Percentiles rank a stretch among this genome's conserved stretches.
phyloP scores from a whole-genome alignment of 768 basidiomycete genomes.

The Sistotremastrum niveocremeum region DNA sequence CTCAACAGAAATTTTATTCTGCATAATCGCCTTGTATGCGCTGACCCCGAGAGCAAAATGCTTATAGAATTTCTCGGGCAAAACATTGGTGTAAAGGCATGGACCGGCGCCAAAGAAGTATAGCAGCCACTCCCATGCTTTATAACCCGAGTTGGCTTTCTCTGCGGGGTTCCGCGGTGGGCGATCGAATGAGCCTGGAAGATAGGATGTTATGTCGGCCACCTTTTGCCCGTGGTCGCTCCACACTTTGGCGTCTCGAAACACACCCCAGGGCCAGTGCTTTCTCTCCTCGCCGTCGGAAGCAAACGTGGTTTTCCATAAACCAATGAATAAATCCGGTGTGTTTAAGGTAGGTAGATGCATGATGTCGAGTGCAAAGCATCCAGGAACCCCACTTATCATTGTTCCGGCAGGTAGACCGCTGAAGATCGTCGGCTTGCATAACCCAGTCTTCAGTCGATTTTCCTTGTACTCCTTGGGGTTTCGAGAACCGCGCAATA shows the following conservation, averaged over 20 bases:
- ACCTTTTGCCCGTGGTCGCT: slow-evolving; percentile 21
- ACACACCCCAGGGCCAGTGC: slow-evolving; percentile 21
- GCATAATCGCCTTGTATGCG: too few relatives aligned
- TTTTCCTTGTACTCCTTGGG: slow-evolving; percentile 2
- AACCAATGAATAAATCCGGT: slow-evolving; percentile 17
- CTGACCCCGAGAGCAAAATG: too few relatives aligned
- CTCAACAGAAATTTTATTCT: too few relatives aligned
- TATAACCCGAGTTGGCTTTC: slow-evolving; percentile 28
- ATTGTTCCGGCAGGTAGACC: slow-evolving; percentile 13
- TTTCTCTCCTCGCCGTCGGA: slow-evolving; percentile 12
- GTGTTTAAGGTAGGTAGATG: slow-evolving; percentile 26
- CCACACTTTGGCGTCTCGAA: slow-evolving; percentile 19
- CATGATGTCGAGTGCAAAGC: slow-evolving; percentile 26
- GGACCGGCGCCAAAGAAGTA: slow-evolving; percentile 18
- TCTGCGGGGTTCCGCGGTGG: slow-evolving; percentile 27
- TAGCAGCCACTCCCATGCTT: slow-evolving; percentile 21
- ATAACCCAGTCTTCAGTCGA: slow-evolving; percentile 20
- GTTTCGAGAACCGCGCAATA: too few relatives aligned
- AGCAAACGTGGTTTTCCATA: slow-evolving; percentile 20
- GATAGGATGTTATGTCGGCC: slow-evolving; percentile 15
- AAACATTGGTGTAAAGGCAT: too few relatives aligned
- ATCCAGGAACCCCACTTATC: slow-evolving; percentile 19
- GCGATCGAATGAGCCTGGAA: slow-evolving; percentile 27
- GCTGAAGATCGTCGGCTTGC: slow-evolving; percentile 23
- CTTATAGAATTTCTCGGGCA: too few relatives aligned